phyloP scores from a whole-genome alignment of 2,329 filamentous ascomycete species.

The Pseudogymnoascus verrucosus region DNA sequence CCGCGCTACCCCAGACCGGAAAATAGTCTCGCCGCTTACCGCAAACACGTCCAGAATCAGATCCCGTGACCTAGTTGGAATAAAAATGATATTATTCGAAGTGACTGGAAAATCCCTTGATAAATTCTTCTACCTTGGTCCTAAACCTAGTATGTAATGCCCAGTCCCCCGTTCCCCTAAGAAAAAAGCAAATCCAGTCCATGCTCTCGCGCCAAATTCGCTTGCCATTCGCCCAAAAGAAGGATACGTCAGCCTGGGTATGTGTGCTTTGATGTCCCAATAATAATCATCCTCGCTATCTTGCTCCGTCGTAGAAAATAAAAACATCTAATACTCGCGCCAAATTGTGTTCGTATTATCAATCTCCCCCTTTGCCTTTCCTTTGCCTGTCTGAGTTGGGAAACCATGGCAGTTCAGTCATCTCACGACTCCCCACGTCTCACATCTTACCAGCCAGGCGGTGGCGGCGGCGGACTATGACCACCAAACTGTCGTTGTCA shows the following conservation, averaged over 20 bases:
- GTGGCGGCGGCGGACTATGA: not conserved
- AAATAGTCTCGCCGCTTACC: not conserved
- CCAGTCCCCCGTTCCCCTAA: not conserved
- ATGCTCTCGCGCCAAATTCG: slow-evolving; percentile 3
- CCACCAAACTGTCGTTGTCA: slow-evolving; percentile 22
- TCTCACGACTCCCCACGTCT: not conserved
- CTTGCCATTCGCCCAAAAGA: slow-evolving; percentile 5
- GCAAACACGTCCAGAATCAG: not conserved
- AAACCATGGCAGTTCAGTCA: not conserved
- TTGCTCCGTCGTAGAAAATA: not conserved
- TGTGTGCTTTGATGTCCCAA: not conserved
- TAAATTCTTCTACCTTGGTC: not conserved
- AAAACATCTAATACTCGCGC: not conserved
- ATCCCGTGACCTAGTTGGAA: not conserved
- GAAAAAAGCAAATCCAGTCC: not conserved
- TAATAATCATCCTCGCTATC: not conserved
- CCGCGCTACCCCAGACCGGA: slow-evolving; percentile 7
- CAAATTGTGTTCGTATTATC: not conserved
- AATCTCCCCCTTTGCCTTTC: not conserved
- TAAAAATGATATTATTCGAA: not conserved
- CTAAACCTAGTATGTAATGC: slow-evolving; percentile 5
- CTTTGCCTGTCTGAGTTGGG: not conserved
- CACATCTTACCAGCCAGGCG: not conserved
- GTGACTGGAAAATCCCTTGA: not conserved
- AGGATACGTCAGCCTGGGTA: not conserved